These are phyloP conservation scores for Colletotrichum cereale DNA, from an alignment of 2,329 filamentous ascomycete species.

Conservation along the genomic window DNA sequence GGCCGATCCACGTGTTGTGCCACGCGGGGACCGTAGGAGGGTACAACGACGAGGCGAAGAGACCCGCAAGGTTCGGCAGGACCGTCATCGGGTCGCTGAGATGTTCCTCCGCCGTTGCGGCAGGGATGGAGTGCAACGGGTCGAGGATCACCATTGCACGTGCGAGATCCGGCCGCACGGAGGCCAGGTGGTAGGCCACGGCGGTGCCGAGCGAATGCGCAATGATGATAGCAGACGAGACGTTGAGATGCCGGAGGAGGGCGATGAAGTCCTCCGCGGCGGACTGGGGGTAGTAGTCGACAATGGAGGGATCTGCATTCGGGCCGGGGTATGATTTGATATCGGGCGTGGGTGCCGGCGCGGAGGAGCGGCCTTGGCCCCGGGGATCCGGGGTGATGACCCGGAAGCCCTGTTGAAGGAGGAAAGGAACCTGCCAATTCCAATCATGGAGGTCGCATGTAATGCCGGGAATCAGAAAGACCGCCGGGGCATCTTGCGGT, in stretches of 20 bases:
- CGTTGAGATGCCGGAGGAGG: slow-evolving; percentile 11
- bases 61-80: neutral
- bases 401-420: slow-evolving; percentile 12
- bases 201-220: slow-evolving; percentile 27
- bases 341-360: slow-evolving; percentile 5
- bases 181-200: slow-evolving; percentile 18
- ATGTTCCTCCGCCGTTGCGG: slow-evolving; percentile 5
- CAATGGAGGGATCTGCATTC: slow-evolving; percentile 3
- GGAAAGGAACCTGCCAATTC: slow-evolving; percentile 29
- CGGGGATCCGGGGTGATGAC: slow-evolving; percentile 26
- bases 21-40: slow-evolving; percentile 13
- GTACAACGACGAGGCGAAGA: slow-evolving; percentile 1
- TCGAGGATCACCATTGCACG: slow-evolving; percentile 23
- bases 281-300: slow-evolving; percentile 35
- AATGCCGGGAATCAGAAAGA: slow-evolving; percentile 15
- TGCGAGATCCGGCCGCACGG: slow-evolving; percentile 22
- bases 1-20: slow-evolving; percentile 25
- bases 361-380: slow-evolving; percentile 25
- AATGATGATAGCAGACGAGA: slow-evolving; percentile 12
- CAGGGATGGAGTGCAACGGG: slow-evolving; percentile 9
- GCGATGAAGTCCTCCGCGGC: slow-evolving; percentile 22
- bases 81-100: neutral
- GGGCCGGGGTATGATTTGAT: slow-evolving; percentile 20
- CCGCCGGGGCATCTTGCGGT: neutral
- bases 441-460: slow-evolving; percentile 24